These are phyloP conservation scores for Penicillium sp. DNA, from an alignment of 2,329 filamentous ascomycete species.

Conservation along the genomic window DNA sequence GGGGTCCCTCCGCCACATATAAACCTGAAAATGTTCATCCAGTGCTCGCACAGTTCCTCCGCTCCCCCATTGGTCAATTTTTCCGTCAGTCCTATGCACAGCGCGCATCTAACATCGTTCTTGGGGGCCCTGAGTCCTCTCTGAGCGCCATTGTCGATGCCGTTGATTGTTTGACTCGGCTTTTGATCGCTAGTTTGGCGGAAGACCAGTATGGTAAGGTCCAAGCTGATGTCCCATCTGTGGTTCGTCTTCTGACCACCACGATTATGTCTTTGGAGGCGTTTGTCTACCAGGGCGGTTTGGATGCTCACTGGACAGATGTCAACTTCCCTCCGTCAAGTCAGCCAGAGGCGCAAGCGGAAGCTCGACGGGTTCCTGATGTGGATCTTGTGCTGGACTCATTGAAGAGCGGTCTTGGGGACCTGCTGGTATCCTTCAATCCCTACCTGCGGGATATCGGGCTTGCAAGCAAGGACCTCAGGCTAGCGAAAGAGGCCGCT, in stretches of 20 bases:
- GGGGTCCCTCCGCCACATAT: conserved; percentile 31
- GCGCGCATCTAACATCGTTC: conserved; percentile 64
- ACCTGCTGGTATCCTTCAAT: conserved; percentile 70
- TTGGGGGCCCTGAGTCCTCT: conserved; percentile 72
- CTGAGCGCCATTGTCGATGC: conserved; percentile 69
- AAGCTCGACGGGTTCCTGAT: conserved; percentile 53
- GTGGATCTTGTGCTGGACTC: conserved; percentile 68
- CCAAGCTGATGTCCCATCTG: conserved; percentile 72
- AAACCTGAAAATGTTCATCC: conserved; percentile 53
- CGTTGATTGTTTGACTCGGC: conserved; percentile 64
- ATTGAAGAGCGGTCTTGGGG: conserved; percentile 63
- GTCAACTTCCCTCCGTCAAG: conserved; percentile 52
- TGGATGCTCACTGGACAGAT: conserved; percentile 76
- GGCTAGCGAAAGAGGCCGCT: conserved; percentile 67
- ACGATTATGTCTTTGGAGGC: conserved; percentile 68
- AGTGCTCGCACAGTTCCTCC: conserved; percentile 49
- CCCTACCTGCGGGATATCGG: conserved; percentile 70
- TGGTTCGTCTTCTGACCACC: conserved; percentile 70
- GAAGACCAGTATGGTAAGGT: conserved; percentile 87
- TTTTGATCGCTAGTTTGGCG: conserved; percentile 70
- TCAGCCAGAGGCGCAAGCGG: conserved; percentile 30
- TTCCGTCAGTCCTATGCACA: conserved; percentile 70
- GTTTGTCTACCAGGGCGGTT: conserved; percentile 53
- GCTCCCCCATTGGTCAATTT: conserved; percentile 60
- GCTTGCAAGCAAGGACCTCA: conserved; percentile 68